A percentile compares a stretch with the other conserved stretches of the same genome.
Conservation (phyloP, 2,329 filamentous ascomycete genomes). For the Botrytis deweyae region DNA sequence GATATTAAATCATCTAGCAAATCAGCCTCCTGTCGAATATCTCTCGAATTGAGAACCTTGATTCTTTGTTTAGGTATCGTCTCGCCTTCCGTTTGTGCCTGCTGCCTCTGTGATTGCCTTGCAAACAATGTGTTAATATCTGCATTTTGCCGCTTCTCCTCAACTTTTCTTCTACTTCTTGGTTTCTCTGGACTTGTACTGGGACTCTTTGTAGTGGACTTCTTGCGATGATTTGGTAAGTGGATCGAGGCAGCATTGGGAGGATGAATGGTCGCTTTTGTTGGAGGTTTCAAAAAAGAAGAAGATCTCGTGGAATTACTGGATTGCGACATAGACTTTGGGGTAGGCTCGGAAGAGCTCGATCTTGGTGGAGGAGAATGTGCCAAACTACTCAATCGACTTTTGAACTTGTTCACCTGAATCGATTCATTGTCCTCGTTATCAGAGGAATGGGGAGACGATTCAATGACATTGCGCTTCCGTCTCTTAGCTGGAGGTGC, state of each 20-base stretch:
- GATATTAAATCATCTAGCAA: slow-evolving; percentile 47
- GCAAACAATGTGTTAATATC: slow-evolving; percentile 61
- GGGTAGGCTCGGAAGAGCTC: slow-evolving; percentile 16
- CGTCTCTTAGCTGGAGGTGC: slow-evolving; percentile 45
- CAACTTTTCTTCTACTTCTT: slow-evolving; percentile 43
- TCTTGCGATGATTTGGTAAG: slow-evolving; percentile 36
- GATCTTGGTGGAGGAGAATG: slow-evolving; percentile 30
- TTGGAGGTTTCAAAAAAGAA: slow-evolving; percentile 31
- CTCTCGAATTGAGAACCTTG: slow-evolving; percentile 43
- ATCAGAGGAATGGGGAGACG: slow-evolving; percentile 44
- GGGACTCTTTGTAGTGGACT: slow-evolving; percentile 35
- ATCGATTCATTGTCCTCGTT: slow-evolving; percentile 49
- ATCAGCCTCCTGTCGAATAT: slow-evolving; percentile 53
- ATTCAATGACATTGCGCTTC: slow-evolving; percentile 53
- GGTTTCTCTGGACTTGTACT: slow-evolving; percentile 50
- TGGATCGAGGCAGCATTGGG: slow-evolving; percentile 35
- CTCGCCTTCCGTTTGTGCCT: slow-evolving; percentile 31
- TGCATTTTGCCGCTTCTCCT: slow-evolving; percentile 54
- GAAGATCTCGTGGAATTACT: slow-evolving; percentile 30
- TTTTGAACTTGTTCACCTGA: slow-evolving; percentile 23
- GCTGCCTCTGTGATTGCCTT: slow-evolving; percentile 54
- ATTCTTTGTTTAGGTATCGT: slow-evolving; percentile 34
- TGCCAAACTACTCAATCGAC: slow-evolving; percentile 28
- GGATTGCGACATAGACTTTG: slow-evolving; percentile 21
- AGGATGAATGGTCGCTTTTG: slow-evolving; percentile 35